phyloP scores from a whole-genome alignment of 768 basidiomycete species.

The Mycena olivaceomarginata region DNA sequence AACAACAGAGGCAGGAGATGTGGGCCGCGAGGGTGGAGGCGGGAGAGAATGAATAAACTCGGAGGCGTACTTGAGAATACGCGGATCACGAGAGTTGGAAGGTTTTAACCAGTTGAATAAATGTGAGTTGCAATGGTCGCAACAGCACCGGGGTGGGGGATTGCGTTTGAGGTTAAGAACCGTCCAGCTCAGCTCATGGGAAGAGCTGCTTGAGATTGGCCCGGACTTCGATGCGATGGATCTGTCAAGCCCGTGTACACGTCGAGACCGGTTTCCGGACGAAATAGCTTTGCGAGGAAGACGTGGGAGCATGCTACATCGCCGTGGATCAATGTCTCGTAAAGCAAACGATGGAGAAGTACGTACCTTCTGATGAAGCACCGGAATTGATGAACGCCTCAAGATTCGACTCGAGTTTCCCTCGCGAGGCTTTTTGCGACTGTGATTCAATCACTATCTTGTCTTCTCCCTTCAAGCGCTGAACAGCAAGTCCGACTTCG shows the following conservation, averaged over 20 bases:
- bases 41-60: slow-evolving; percentile 12
- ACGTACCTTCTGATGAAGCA: slow-evolving; percentile 13
- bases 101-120: slow-evolving; percentile 15
- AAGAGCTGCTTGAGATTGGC: slow-evolving; percentile 14
- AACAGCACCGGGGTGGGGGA: slow-evolving; percentile 30
- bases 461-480: too few species aligned
- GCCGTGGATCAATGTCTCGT: neutral
- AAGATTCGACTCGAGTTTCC: too few species aligned
- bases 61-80: slow-evolving; percentile 24
- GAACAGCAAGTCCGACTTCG: too few species aligned
- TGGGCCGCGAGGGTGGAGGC: slow-evolving; percentile 17
- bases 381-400: too few species aligned
- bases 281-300: slow-evolving; percentile 34
- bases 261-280: slow-evolving; percentile 38
- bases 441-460: too few species aligned
- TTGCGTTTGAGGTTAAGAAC: neutral
- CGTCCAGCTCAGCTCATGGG: slow-evolving; percentile 37
- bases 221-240: slow-evolving; percentile 7
- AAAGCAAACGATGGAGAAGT: neutral
- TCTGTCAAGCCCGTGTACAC: slow-evolving; percentile 13
- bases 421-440: too few species aligned
- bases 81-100: slow-evolving; percentile 21
- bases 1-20: slow-evolving; percentile 11
- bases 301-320: slow-evolving; percentile 38
- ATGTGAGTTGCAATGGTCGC: slow-evolving; percentile 32